Evolutionary conservation across 805 yeast species (phyloP).

Genomic region (Sugiyamaella lignohabitans): DNA sequence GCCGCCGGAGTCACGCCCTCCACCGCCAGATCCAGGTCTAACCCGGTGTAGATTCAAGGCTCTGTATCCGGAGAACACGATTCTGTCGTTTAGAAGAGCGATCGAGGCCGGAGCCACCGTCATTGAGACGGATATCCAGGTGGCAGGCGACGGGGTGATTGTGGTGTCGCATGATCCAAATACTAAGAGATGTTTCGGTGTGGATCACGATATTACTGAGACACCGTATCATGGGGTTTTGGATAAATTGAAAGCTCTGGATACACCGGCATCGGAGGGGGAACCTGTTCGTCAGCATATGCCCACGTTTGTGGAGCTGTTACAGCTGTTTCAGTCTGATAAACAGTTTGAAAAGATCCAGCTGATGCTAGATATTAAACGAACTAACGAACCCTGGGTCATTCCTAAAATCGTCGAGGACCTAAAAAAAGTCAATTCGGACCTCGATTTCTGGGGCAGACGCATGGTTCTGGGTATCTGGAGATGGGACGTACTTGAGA

Average conservation of each 20-base stretch:
- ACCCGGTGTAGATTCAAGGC: slow-evolving; percentile 19
- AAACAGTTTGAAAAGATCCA: slow-evolving; percentile 26
- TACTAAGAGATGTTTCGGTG: slow-evolving; percentile 45
- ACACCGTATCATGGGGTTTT: slow-evolving; percentile 35
- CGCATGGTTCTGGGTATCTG: slow-evolving; percentile 48
- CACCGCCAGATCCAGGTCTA: background rate
- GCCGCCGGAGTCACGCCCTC: background rate
- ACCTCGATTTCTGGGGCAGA: slow-evolving; percentile 40
- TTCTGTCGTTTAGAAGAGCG: slow-evolving; percentile 18
- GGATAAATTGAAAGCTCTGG: slow-evolving; percentile 27
- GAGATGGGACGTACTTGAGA: slow-evolving; percentile 42
- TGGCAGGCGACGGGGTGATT: slow-evolving; percentile 46
- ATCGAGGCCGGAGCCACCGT: slow-evolving; percentile 40
- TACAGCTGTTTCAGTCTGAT: slow-evolving; percentile 36
- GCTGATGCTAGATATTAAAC: slow-evolving; percentile 49
- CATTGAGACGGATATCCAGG: slow-evolving; percentile 52
- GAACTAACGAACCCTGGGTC: slow-evolving; percentile 40
- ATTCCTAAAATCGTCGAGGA: slow-evolving; percentile 36
- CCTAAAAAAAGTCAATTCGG: slow-evolving; percentile 35
- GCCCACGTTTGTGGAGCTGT: slow-evolving; percentile 38
- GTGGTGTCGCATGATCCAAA: slow-evolving; percentile 49
- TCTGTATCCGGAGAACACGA: slow-evolving; percentile 27
- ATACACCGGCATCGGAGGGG: slow-evolving; percentile 11
- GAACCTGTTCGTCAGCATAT: slow-evolving; percentile 32
- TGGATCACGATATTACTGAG: slow-evolving; percentile 34